Evolutionary conservation across 306 rosid genomes (phyloP).

Genomic region (Pyrus bretschneideri): DNA sequence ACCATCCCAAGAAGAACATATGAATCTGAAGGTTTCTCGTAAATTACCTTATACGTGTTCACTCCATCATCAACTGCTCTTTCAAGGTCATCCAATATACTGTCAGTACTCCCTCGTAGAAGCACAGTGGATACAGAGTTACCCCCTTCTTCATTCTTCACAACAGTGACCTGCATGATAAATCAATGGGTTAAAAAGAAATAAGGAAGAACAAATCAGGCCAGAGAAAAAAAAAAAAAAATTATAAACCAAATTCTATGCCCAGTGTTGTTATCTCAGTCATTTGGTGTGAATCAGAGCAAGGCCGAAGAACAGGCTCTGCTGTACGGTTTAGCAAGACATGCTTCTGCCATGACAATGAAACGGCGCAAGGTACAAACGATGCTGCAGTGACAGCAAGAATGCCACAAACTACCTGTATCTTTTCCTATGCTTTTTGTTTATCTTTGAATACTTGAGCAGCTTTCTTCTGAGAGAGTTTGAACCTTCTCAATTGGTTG

Average conservation of each 20-base stretch:
- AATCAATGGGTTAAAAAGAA: background rate
- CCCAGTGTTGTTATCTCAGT: background rate
- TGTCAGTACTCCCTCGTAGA: conserved; percentile 76
- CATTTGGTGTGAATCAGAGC: too few species aligned
- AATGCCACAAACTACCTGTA: too few species aligned
- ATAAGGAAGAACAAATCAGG: background rate
- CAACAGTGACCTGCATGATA: conserved; percentile 51
- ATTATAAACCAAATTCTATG: background rate
- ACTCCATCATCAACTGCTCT: conserved; percentile 96
- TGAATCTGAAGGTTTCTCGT: background rate
- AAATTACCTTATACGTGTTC: conserved; percentile 75
- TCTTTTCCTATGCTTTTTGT: too few species aligned
- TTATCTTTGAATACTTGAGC: too few species aligned
- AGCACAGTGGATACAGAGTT: conserved; percentile 76
- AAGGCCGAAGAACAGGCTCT: too few species aligned
- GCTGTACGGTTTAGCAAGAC: too few species aligned
- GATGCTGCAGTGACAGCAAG: too few species aligned
- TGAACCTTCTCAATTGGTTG: too few species aligned
- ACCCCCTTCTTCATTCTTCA: conserved; percentile 82
- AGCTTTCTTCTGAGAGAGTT: too few species aligned
- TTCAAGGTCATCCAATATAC: conserved; percentile 87
- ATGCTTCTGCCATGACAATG: too few species aligned
- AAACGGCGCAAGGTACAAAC: too few species aligned
- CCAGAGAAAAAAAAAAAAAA: background rate
- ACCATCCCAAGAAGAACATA: conserved; percentile 1